Percentiles rank a stretch among this genome's conserved stretches.
Evolutionary conservation across 208 protist species (phyloP).

Genomic region (Polymyxa betae): DNA sequence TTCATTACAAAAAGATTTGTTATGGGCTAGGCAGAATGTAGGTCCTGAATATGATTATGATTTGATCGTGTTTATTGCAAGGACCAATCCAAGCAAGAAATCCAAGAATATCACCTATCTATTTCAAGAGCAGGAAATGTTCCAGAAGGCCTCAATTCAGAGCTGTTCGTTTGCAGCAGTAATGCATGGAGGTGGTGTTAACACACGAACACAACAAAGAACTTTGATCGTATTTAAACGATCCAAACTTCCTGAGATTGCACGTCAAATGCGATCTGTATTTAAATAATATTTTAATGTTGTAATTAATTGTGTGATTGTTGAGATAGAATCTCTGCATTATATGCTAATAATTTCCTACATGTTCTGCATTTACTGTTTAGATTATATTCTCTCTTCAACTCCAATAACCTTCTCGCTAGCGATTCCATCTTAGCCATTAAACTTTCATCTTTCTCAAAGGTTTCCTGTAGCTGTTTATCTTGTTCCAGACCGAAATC

Average conservation of each 20-base stretch:
- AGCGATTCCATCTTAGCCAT: not conserved
- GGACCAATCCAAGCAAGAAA: not conserved
- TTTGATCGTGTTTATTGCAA: not conserved
- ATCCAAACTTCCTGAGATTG: not conserved
- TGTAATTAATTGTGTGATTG: not conserved
- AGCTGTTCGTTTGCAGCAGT: not conserved
- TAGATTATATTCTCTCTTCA: too few species aligned
- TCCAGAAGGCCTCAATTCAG: not conserved
- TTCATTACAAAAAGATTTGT: not conserved
- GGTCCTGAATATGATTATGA: conserved; percentile 5
- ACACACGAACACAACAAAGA: not conserved
- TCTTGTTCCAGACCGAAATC: too few species aligned
- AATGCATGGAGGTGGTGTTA: not conserved
- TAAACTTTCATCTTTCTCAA: too few species aligned
- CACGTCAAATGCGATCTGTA: not conserved
- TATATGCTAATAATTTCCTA: not conserved
- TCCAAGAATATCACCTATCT: not conserved
- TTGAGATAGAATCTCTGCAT: not conserved
- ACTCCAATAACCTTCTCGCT: too few species aligned
- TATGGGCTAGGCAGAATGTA: conserved; percentile 17
- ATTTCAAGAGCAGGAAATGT: not conserved
- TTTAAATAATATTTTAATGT: too few species aligned
- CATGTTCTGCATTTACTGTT: not conserved
- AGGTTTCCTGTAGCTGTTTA: too few species aligned
- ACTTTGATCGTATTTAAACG: not conserved